Conservation (phyloP, 345 rosid species). For the Fremontodendron californicum region DNA sequence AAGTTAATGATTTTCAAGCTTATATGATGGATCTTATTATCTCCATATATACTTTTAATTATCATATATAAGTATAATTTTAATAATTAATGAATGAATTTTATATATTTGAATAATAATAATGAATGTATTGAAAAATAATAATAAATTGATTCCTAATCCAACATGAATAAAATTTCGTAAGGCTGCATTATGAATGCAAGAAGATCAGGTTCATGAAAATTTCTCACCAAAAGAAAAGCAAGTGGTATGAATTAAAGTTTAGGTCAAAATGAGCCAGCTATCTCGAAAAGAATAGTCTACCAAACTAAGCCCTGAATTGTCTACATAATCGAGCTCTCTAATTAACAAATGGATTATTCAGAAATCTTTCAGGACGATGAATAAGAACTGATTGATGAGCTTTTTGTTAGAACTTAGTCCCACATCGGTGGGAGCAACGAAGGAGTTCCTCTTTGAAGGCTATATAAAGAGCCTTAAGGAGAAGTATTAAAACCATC, state of each 20-base stretch:
- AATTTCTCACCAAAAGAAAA: neutral
- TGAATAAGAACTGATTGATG: neutral
- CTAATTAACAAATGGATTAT: neutral
- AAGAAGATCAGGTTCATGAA: neutral
- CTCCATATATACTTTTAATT: too few species aligned
- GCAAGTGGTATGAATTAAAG: neutral
- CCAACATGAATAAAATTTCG: neutral
- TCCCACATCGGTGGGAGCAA: too few species aligned
- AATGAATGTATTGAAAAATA: too few species aligned
- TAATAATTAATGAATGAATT: too few species aligned
- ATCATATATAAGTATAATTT: too few species aligned
- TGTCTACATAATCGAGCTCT: neutral
- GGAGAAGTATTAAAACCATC: too few species aligned
- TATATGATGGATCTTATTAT: neutral
- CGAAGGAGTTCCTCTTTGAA: too few species aligned
- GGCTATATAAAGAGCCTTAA: too few species aligned
- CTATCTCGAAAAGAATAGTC: neutral
- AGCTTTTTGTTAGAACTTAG: too few species aligned
- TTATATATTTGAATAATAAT: too few species aligned
- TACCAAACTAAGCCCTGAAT: neutral
- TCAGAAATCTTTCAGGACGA: neutral
- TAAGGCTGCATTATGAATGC: neutral
- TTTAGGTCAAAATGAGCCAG: slow-evolving; percentile 10
- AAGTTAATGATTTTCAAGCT: neutral
- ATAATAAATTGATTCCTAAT: too few species aligned